Evolutionary conservation across 495 filamentous ascomycete genomes (phyloP).

Genomic region (Aspergillus homomorphus): DNA sequence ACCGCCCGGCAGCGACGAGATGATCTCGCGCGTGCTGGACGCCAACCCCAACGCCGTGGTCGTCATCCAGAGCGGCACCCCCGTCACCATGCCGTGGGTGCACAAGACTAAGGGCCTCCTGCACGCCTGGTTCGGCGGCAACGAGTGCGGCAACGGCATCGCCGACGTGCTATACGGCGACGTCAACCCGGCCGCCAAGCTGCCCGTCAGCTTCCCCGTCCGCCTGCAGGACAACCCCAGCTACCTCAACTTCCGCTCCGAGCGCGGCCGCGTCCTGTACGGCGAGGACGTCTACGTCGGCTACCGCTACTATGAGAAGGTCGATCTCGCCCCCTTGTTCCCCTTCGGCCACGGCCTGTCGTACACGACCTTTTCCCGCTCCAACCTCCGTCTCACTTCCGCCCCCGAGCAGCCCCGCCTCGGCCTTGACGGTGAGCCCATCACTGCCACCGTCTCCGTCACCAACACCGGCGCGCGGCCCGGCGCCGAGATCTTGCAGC

Average conservation of each 20-base stretch:
- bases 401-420: slow-evolving; percentile 29
- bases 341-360: slow-evolving; percentile 82
- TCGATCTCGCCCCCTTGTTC: slow-evolving; percentile 64
- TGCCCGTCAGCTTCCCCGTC: slow-evolving; percentile 62
- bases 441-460: slow-evolving; percentile 61
- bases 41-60: slow-evolving; percentile 74
- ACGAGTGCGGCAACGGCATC: slow-evolving; percentile 64
- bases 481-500: slow-evolving; percentile 76
- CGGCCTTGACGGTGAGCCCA: slow-evolving; percentile 38
- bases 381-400: slow-evolving; percentile 50
- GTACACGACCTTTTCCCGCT: slow-evolving; percentile 74
- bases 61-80: slow-evolving; percentile 81
- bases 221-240: slow-evolving; percentile 70
- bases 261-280: slow-evolving; percentile 72
- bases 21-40: slow-evolving; percentile 65
- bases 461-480: slow-evolving; percentile 63
- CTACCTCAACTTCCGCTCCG: slow-evolving; percentile 75
- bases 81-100: slow-evolving; percentile 82
- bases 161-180: slow-evolving; percentile 55
- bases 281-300: slow-evolving; percentile 80
- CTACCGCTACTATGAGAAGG: slow-evolving; percentile 77
- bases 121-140: slow-evolving; percentile 71
- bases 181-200: slow-evolving; percentile 55
- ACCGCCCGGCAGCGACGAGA: slow-evolving; percentile 70
- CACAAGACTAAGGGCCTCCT: slow-evolving; percentile 63